Evolutionary conservation across 75 land plant genomes (phyloP).

Genomic region (Selaginella moellendorffii): DNA sequence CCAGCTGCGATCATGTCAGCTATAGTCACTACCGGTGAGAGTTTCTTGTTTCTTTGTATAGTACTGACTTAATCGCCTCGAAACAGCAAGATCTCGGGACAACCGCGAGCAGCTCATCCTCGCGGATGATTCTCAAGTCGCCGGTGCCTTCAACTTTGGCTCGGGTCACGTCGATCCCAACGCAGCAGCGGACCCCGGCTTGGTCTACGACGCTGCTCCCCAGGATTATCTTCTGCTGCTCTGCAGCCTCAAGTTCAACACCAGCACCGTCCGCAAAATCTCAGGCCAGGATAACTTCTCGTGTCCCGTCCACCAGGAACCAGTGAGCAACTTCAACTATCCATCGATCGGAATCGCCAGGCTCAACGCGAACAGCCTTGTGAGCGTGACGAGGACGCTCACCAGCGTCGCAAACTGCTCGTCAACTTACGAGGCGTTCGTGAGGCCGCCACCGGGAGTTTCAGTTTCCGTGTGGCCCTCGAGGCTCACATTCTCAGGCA

Average conservation of each 20-base stretch:
- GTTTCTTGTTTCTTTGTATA: no score
- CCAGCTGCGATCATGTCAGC: conserved; percentile 6
- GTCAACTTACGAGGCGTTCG: neutral
- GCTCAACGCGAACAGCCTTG: neutral
- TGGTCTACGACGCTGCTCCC: neutral
- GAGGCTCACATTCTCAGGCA: neutral
- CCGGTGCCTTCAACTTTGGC: neutral
- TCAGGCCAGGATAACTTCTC: neutral
- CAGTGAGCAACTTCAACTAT: neutral
- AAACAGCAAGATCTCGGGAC: neutral
- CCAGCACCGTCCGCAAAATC: neutral
- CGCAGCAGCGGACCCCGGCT: neutral
- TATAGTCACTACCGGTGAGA: neutral
- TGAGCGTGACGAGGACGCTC: conserved; percentile 2
- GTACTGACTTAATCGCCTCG: no score
- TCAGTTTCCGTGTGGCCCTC: neutral
- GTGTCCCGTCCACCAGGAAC: neutral
- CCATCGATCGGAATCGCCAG: neutral
- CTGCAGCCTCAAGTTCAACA: neutral
- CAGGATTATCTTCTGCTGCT: neutral
- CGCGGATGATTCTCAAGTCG: neutral
- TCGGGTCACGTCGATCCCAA: neutral
- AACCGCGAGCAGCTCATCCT: conserved; percentile 5
- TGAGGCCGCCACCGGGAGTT: neutral
- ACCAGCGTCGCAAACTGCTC: neutral